Percentiles rank a stretch among this genome's conserved stretches.
Conservation (phyloP, 1,284 basidiomycete species). For the Schizopora paradoxa region DNA sequence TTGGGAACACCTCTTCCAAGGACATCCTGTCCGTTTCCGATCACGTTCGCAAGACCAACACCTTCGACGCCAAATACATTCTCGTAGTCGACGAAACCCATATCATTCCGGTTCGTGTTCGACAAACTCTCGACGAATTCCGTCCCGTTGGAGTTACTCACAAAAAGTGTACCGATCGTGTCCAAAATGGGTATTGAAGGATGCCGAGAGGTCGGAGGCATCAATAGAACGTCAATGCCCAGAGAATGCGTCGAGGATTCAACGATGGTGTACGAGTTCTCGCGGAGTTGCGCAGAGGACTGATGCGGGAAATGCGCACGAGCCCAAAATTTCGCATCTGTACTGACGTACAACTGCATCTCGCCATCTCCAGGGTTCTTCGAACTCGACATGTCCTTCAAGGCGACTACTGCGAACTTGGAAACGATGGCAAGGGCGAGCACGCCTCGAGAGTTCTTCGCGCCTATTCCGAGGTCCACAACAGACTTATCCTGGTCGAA, state of each 20-base stretch:
- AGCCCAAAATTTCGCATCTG: slow-evolving; percentile 79
- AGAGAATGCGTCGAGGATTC: slow-evolving; percentile 91
- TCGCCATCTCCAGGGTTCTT: slow-evolving; percentile 41
- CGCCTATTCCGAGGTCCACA: slow-evolving; percentile 80
- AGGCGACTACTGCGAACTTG: slow-evolving; percentile 85
- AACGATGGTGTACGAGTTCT: slow-evolving; percentile 94
- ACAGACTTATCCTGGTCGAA: slow-evolving; percentile 59
- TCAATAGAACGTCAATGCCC: slow-evolving; percentile 87
- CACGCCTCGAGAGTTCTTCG: slow-evolving; percentile 80
- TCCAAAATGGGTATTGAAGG: too few species aligned
- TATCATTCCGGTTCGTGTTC: slow-evolving; percentile 85
- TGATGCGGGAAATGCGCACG: slow-evolving; percentile 85
- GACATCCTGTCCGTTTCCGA: slow-evolving; percentile 78
- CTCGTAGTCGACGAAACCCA: slow-evolving; percentile 93
- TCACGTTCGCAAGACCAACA: slow-evolving; percentile 86
- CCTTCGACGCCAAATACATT: slow-evolving; percentile 90
- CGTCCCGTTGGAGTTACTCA: slow-evolving; percentile 91
- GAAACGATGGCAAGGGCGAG: slow-evolving; percentile 86
- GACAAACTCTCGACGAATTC: slow-evolving; percentile 90
- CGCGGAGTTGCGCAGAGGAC: slow-evolving; percentile 67
- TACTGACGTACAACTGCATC: slow-evolving; percentile 82
- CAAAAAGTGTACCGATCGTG: slow-evolving; percentile 88
- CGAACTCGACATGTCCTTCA: slow-evolving; percentile 56
- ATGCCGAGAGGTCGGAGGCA: slow-evolving; percentile 61
- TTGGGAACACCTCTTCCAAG: slow-evolving; percentile 61